Evolutionary conservation across 257 asterid genomes (phyloP), one percentile per base, ranked within the genome.

Genomic region (Primulina huaijiensis): DNA sequence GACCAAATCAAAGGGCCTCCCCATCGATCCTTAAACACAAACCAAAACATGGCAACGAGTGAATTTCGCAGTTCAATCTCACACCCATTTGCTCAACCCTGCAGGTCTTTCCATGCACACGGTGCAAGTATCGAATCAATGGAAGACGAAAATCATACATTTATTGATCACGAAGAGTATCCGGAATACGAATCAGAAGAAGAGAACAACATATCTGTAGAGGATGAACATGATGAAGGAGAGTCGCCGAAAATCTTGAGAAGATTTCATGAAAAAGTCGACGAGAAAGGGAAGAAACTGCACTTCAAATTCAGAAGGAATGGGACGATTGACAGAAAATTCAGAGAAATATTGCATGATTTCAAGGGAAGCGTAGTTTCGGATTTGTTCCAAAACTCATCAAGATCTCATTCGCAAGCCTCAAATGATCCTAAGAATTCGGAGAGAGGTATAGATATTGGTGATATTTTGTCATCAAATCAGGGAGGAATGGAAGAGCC

Each of bases 241-340:
- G 55, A 66, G 62, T 46, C 58, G 2, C 12, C 3, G 8, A 57
- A 67, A 17, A 37, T 37, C 8, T 35, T 68, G 46, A 63, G 71
- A 61, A 69, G 55, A 23, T 50, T 83, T 4, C 8, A 43, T 8
- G 75, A 66, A 7, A 76, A 82, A 62, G 4, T 77, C 7, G 78
- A 75, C 6, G 75, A 19, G 3, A 61, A 67, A 64, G 78, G 88
- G 63, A n/a, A 35, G 66, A 81, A 79, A 61, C 58, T 85, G 14
- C 29, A 65, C n/a, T 33, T 64, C 12, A 77, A 46, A 70, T 35
- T 62, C 0, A 82, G 76, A 61, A 67, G 56, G 0, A 55, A 77
- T 2, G 72, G 63, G 14, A 64, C 60, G 0, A 40, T 70, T 10
- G 81, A 73, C 21, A 30, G 60, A 67, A 2, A 17, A 4, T n/a